phyloP scores from a whole-genome alignment of 768 basidiomycete genomes.

The Sporobolomyces roseus region DNA sequence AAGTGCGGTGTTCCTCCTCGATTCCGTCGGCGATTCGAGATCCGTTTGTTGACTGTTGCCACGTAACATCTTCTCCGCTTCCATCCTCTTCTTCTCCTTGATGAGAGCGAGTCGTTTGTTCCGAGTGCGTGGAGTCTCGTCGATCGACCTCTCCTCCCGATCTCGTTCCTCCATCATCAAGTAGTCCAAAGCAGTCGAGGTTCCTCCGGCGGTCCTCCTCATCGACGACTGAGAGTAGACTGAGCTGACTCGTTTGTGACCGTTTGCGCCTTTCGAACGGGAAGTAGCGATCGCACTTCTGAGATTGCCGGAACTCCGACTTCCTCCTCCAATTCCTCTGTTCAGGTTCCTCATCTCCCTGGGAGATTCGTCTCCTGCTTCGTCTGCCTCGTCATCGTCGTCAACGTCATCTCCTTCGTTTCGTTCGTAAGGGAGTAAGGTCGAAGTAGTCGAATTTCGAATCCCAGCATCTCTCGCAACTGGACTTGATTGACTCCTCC shows the following conservation, averaged over 20 bases:
- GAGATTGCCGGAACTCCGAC: no score
- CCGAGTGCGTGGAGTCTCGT: not conserved
- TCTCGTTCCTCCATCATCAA: constrained; percentile 13
- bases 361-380: no score
- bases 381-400: not conserved
- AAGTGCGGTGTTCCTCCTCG: no score
- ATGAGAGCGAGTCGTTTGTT: constrained; percentile 4
- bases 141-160: not conserved
- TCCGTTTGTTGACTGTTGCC: not conserved
- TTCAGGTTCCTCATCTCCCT: not conserved
- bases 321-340: not conserved
- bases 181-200: constrained; percentile 7
- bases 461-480: not conserved
- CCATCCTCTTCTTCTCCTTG: not conserved
- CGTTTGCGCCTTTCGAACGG: no score
- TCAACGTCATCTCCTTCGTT: not conserved
- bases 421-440: constrained; percentile 1
- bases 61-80: not conserved
- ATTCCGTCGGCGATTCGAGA: not conserved
- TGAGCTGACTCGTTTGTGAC: not conserved
- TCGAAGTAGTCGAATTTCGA: constrained; percentile 10
- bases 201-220: not conserved
- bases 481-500: constrained; percentile 14
- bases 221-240: not conserved
- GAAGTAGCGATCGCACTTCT: no score